These are phyloP conservation scores for Linnemannia zychae DNA, from an alignment of 192 early-diverging fungal genomes.

Conservation along the genomic window DNA sequence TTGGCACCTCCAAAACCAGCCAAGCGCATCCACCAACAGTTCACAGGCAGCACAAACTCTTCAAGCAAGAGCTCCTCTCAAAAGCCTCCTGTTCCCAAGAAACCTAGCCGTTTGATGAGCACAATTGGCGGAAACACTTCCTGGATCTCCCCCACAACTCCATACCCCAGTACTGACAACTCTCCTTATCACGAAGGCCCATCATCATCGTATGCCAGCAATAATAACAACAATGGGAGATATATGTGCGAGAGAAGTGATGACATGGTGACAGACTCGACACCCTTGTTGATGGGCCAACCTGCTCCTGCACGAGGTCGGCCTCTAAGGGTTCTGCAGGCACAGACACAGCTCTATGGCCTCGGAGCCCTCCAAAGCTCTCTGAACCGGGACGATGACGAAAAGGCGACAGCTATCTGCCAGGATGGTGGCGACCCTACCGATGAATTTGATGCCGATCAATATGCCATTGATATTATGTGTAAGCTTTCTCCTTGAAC, in stretches of 20 bases:
- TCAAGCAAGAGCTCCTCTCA: constrained; percentile 27
- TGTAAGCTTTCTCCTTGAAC: neutral
- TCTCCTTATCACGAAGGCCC: neutral
- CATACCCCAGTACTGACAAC: neutral
- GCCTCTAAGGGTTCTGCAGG: constrained; percentile 13
- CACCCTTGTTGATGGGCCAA: neutral
- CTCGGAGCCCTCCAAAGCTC: constrained; percentile 6
- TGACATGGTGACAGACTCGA: neutral
- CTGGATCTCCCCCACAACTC: neutral
- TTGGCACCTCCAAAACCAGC: constrained; percentile 38
- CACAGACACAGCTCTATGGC: constrained; percentile 37
- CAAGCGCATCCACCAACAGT: constrained; percentile 34
- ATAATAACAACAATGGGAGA: neutral
- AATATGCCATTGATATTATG: constrained; percentile 5
- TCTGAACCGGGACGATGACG: neutral
- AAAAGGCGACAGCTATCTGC: neutral
- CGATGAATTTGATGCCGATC: neutral
- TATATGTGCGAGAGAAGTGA: neutral
- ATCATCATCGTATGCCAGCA: neutral
- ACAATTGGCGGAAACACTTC: neutral
- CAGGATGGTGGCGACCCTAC: neutral
- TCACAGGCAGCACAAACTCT: constrained; percentile 45
- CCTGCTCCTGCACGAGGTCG: constrained; percentile 5
- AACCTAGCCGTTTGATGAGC: constrained; percentile 19
- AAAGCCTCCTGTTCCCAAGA: constrained; percentile 43